Conservation (phyloP, 805 yeast genomes). For the Cyberlindnera maclurae region DNA sequence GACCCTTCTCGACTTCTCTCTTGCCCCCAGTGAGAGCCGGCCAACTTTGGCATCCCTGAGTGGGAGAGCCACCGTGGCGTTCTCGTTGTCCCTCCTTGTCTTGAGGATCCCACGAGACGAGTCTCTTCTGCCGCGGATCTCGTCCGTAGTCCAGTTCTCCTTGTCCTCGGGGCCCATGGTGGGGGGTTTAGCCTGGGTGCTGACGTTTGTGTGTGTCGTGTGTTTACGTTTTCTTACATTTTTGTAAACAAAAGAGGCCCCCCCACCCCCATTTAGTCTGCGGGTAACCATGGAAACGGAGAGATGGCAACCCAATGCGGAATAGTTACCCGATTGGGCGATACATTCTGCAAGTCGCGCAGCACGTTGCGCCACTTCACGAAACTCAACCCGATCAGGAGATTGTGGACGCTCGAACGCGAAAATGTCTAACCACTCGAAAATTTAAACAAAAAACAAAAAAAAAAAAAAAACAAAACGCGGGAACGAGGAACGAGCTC, state of each 20-base stretch:
- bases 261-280: neutral
- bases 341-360: no score
- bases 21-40: conserved; percentile 6
- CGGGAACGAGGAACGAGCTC: no score
- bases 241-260: conserved; percentile 2
- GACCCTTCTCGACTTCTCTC: conserved; percentile 21
- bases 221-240: conserved; percentile 1
- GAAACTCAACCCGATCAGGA: no score
- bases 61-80: conserved; percentile 13
- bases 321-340: no score
- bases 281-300: no score
- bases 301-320: no score
- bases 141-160: conserved; percentile 2
- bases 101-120: conserved; percentile 1
- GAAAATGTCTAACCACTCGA: no score
- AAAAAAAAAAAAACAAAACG: no score
- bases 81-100: conserved; percentile 6
- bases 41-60: conserved; percentile 15
- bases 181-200: no score
- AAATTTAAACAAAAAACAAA: no score
- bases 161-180: conserved; percentile 1
- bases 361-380: no score
- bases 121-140: neutral
- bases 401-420: no score
- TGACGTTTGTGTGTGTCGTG: neutral